Percentiles rank a stretch among this genome's conserved stretches.
phyloP scores from a whole-genome alignment of 371 early-diverging fungal species.

The Actinomortierella wolfii region DNA sequence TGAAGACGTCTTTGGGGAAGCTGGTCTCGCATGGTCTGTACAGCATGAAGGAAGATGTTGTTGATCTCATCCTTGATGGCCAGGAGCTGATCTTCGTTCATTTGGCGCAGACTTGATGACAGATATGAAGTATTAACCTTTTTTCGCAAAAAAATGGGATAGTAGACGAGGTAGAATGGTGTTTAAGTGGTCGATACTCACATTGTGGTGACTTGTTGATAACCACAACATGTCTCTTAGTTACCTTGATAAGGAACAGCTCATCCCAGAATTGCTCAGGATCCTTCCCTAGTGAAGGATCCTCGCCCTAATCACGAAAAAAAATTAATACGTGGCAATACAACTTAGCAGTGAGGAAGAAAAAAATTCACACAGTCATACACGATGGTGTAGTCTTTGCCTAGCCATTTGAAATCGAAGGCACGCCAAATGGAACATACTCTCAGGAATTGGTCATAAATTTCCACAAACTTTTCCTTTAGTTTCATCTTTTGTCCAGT shows the following conservation, averaged over 20 bases:
- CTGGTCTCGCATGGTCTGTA: slow-evolving; percentile 36
- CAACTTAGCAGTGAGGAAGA: not conserved
- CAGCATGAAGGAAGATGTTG: slow-evolving; percentile 47
- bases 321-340: not conserved
- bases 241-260: slow-evolving; percentile 49
- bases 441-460: slow-evolving; percentile 53
- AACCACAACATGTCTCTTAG: no score
- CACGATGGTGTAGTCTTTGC: not conserved
- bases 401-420: not conserved
- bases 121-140: slow-evolving; percentile 53
- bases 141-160: not conserved
- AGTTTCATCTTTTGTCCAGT: slow-evolving; percentile 45
- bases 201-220: no score
- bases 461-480: slow-evolving; percentile 62
- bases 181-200: no score
- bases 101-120: slow-evolving; percentile 38
- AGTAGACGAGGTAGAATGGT: not conserved
- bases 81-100: slow-evolving; percentile 52
- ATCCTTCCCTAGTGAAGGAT: slow-evolving; percentile 42
- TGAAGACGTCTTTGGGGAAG: slow-evolving; percentile 35
- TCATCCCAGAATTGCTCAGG: slow-evolving; percentile 55
- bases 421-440: slow-evolving; percentile 33
- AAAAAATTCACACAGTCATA: not conserved
- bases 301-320: slow-evolving; percentile 40
- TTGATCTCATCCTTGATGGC: slow-evolving; percentile 45